Base-by-base conservation (phyloP, 1,139 yeast species). In the Blastobotrys aristatus region DNA sequence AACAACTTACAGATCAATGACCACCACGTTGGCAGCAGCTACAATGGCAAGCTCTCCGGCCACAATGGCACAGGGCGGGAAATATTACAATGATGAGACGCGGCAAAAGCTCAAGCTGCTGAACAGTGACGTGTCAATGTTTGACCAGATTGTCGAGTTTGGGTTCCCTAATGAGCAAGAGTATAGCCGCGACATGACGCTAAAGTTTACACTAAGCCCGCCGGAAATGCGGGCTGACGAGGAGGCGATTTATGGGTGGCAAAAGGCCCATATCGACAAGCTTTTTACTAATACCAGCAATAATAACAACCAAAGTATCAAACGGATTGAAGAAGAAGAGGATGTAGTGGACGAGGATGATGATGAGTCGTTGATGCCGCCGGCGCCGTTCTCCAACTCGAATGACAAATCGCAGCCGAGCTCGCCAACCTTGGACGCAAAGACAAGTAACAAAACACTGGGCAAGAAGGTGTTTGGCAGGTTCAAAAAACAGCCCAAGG, bases 201-300 rank as follows among this genome's bases (percentile, higher is more conserved):
- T 62, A 40, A 61, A 60, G 44, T 52, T 62, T 41, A 62, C 66
- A 16, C 53, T 62, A 17, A 59, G 64, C 18, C 66, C 66, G 3
- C 54, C 62, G 2, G 50, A 60, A 0, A 62, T 62, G 66, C 56
- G 66, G 11, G 65, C 61, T 2, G 62, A 58, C 37, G 66, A 62
- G 43, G 60, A 58, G 32, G 49, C 55, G 18, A 50, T 62, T 17
- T 62, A 62, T 39, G 66, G 66, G 38, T 62, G 66, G 66, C 63
- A 60, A 43, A 47, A 53, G 21, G 61, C 56, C 30, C 61, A 55
- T 31, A 51, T 51, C 34, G 58, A 56, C 45, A 13, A 6, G 33
- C 21, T 33, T 5, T 24, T 18, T 8, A 39, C 53, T 8, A 54
- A 53, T 16, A 53, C 57, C 6, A 5, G 8, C 5, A 6, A 5